Percentiles rank a stretch among this genome's conserved stretches.
These are phyloP conservation scores for Penicillium malachiteum DNA, from an alignment of 495 filamentous ascomycete species.

Conservation along the genomic window DNA sequence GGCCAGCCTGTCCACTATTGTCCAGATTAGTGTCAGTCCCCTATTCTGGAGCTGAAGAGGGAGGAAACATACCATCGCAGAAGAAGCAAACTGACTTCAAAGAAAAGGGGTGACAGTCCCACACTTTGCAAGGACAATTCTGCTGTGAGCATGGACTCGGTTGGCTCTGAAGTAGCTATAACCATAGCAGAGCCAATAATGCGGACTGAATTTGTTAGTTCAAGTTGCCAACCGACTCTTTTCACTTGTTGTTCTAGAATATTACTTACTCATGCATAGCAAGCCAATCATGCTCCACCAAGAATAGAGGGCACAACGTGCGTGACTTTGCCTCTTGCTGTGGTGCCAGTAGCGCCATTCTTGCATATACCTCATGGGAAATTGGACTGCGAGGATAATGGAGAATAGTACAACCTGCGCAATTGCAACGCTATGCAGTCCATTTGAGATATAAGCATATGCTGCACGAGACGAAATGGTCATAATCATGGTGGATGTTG, in stretches of 20 bases:
- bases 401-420: constrained; percentile 30
- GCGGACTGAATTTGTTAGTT: constrained; percentile 23
- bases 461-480: neutral
- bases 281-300: constrained; percentile 34
- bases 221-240: no score
- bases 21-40: neutral
- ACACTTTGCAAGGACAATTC: constrained; percentile 29
- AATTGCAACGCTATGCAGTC: constrained; percentile 27
- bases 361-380: constrained; percentile 26
- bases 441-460: constrained; percentile 16
- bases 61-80: constrained; percentile 26
- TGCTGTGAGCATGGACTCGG: constrained; percentile 23
- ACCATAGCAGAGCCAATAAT: constrained; percentile 30
- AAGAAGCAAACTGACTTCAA: constrained; percentile 36
- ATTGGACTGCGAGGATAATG: constrained; percentile 23
- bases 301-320: constrained; percentile 28
- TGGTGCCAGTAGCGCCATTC: constrained; percentile 38
- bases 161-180: constrained; percentile 20
- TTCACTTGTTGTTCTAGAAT: neutral
- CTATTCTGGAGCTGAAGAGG: neutral
- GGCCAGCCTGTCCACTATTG: constrained; percentile 32
- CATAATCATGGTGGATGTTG: constrained; percentile 1
- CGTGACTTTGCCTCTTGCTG: constrained; percentile 16
- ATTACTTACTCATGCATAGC: constrained; percentile 26
- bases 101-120: constrained; percentile 35